These are phyloP conservation scores for Mercurialis annua DNA, from an alignment of 345 rosid species.

Conservation along the genomic window DNA sequence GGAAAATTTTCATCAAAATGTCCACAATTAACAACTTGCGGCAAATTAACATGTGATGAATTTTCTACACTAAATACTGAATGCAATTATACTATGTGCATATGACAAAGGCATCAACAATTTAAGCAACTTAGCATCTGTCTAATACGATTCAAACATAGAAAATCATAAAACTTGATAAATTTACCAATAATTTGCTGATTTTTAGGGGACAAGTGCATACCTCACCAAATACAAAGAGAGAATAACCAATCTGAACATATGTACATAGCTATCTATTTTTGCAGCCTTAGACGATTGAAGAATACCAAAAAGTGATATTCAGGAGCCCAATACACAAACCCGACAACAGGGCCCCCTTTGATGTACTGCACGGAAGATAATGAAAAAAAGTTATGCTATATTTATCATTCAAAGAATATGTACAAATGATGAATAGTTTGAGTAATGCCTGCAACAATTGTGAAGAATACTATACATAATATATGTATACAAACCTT, in stretches of 20 bases:
- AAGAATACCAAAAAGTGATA: conserved; percentile 92
- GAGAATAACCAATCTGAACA: conserved; percentile 19
- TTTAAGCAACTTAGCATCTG: background rate
- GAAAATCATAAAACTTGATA: conserved; percentile 22
- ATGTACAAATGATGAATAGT: background rate
- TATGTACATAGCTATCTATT: conserved; percentile 41
- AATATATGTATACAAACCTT: conserved; percentile 45
- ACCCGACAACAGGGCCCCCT: conserved; percentile 96
- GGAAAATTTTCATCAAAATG: background rate
- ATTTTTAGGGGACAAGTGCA: conserved; percentile 10
- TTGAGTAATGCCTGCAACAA: background rate
- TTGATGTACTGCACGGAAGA: conserved; percentile 75
- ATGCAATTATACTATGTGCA: too few relatives aligned
- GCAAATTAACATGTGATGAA: background rate
- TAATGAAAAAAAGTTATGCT: conserved; percentile 5
- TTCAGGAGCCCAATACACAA: conserved; percentile 94
- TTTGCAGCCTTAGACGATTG: conserved; percentile 74
- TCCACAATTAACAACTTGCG: background rate
- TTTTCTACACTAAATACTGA: background rate
- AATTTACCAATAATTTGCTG: background rate
- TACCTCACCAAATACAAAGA: conserved; percentile 27
- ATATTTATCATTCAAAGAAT: conserved; percentile 14
- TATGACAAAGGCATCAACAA: background rate
- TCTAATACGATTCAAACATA: background rate
- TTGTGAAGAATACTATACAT: background rate